These are phyloP conservation scores for Spencermartinsiella ligniputridi DNA, from an alignment of 1,139 yeast species.

Conservation along the genomic window DNA sequence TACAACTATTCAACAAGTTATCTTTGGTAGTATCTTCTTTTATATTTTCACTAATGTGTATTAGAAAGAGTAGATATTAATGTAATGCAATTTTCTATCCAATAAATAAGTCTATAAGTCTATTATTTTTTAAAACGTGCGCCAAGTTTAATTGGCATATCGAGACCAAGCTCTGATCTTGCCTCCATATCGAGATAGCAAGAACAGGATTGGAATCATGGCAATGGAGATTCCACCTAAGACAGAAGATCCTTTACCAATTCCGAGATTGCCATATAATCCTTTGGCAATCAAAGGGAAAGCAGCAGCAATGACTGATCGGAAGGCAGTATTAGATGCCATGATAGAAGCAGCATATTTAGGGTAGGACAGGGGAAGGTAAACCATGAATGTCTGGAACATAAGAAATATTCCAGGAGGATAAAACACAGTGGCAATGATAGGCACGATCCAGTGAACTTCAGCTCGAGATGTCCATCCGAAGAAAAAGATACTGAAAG, in stretches of 20 bases:
- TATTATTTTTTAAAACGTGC: not conserved
- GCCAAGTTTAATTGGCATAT: constrained; percentile 26
- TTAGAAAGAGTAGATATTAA: not conserved
- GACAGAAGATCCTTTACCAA: constrained; percentile 65
- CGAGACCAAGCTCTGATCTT: constrained; percentile 31
- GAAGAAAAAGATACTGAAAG: constrained; percentile 54
- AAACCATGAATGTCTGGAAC: constrained; percentile 56
- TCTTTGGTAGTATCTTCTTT: no score
- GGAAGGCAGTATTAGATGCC: constrained; percentile 59
- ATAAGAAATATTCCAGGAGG: constrained; percentile 56
- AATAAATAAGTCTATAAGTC: not conserved
- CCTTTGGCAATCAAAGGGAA: constrained; percentile 37
- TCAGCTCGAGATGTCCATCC: constrained; percentile 63
- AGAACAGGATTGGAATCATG: constrained; percentile 66
- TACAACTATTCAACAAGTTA: no score
- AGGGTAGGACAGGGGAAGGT: constrained; percentile 62
- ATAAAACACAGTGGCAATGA: constrained; percentile 49
- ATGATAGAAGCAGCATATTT: constrained; percentile 54
- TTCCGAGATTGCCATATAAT: constrained; percentile 38
- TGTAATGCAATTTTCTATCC: constrained; percentile 2
- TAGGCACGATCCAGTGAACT: constrained; percentile 48
- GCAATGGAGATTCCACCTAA: constrained; percentile 54
- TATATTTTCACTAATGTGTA: no score
- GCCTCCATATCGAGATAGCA: constrained; percentile 63
- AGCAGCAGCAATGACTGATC: constrained; percentile 54